Conservation (phyloP, 768 basidiomycete genomes). For the Roridomyces roridus region DNA sequence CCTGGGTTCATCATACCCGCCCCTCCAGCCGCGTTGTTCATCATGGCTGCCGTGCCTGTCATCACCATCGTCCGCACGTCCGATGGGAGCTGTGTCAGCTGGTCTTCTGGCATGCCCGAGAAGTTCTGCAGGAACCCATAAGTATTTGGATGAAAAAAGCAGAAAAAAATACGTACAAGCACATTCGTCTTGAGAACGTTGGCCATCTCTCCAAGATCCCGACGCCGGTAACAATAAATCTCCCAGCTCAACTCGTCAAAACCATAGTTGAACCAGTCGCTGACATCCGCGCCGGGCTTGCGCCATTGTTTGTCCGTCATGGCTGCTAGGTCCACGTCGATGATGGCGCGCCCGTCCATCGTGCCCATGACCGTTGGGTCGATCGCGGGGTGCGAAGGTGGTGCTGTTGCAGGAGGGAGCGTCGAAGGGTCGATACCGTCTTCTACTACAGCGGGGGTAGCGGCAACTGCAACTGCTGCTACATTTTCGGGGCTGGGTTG, state of each 20-base stretch:
- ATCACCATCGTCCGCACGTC: conserved; percentile 89
- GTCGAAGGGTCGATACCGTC: conserved; percentile 68
- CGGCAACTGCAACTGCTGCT: conserved; percentile 14
- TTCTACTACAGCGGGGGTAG: conserved; percentile 30
- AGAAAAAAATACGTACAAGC: conserved; percentile 57
- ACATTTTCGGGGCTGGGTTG: conserved; percentile 12
- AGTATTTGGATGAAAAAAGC: conserved; percentile 17
- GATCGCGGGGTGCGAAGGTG: conserved; percentile 81
- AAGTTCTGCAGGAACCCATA: conserved; percentile 66
- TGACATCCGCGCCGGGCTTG: conserved; percentile 87
- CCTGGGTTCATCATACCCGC: conserved; percentile 64
- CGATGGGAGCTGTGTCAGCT: conserved; percentile 75
- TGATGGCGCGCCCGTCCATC: conserved; percentile 78
- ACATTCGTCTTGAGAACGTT: conserved; percentile 84
- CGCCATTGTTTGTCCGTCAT: conserved; percentile 91
- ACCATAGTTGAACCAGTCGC: conserved; percentile 99
- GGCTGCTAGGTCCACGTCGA: conserved; percentile 81
- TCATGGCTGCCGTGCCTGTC: conserved; percentile 80
- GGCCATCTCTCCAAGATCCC: conserved; percentile 81
- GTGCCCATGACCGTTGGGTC: conserved; percentile 71
- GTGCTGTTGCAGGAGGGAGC: conserved; percentile 71
- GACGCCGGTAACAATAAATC: conserved; percentile 84
- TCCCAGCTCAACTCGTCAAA: conserved; percentile 98
- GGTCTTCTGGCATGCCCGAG: conserved; percentile 82
- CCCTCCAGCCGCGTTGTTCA: conserved; percentile 63